A percentile compares a stretch with the other conserved stretches of the same genome.
Conservation (phyloP, 202 grass and related monocot genomes). For the Bolboschoenoplectus hybrid region DNA sequence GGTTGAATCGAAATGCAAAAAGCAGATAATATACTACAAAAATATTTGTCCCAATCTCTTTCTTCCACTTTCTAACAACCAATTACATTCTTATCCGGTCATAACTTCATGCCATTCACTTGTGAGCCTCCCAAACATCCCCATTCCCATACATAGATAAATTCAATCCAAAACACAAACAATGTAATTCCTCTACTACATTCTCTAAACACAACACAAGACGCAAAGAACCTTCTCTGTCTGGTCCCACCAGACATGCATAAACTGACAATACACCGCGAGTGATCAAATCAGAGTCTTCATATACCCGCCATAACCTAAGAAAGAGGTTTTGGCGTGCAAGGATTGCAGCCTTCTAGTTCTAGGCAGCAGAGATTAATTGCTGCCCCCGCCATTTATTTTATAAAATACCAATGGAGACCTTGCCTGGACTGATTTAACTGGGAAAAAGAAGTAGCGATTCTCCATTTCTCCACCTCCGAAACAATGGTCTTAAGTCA, state of each 20-base stretch:
- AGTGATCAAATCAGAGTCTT: slow-evolving; percentile 3
- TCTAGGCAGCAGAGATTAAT: neutral
- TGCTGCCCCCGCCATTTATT: neutral
- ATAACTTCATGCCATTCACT: neutral
- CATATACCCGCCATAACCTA: slow-evolving; percentile 4
- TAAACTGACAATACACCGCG: neutral
- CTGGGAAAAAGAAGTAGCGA: neutral
- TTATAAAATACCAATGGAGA: slow-evolving; percentile 8
- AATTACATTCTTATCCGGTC: neutral
- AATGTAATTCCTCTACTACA: neutral
- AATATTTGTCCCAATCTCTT: neutral
- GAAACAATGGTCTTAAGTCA: slow-evolving; percentile 25
- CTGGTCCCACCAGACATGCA: neutral
- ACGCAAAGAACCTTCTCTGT: slow-evolving; percentile 32
- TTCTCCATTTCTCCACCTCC: neutral
- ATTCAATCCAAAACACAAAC: neutral
- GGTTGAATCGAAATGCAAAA: neutral
- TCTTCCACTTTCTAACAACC: neutral
- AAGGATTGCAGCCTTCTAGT: slow-evolving; percentile 3
- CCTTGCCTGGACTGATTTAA: neutral
- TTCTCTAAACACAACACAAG: slow-evolving; percentile 12
- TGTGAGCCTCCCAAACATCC: neutral
- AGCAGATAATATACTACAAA: neutral
- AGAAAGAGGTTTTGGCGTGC: slow-evolving; percentile 23
- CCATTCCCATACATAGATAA: neutral